Base-by-base conservation (phyloP, 129 eudicot species). In the Escallonia herrerae region DNA sequence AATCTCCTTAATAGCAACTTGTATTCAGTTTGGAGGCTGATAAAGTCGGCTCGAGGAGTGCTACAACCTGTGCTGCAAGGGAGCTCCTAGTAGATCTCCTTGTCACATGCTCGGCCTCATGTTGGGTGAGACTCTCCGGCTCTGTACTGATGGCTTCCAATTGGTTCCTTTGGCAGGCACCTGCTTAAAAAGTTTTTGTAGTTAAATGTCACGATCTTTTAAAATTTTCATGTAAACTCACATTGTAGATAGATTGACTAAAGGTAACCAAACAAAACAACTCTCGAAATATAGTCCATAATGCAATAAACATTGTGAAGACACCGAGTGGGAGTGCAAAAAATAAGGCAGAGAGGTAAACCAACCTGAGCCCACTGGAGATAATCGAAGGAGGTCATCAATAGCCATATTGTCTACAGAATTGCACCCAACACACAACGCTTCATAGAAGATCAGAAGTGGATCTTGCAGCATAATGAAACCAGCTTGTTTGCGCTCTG, bases 381-480 rank as follows among this genome's bases (percentile, higher is more conserved):
- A 45, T 33, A 49, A 59, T 5, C 9, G 83, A 66, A 65, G 55
- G 56, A 70, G 60, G 39, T 57, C 72, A 70, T 63, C 64, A 11
- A 64, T 15, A 38, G 57, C 77, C 0, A 33, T 5, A 63, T 44
- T 59, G 33, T 64, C 65, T 7, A 45, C 66, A 60, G 74, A 73
- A 58, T 47, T 62, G 63, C 81, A 51, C 57, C 97, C 95, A 41
- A 75, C 73, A 45, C 80, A 75, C 40, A 90, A 49, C 12, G 85
- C 91, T 51, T 81, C 80, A 49, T 82, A 83, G 67, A 81, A 90
- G 48, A 9, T 45, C 2, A 73, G 81, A 44, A 81, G 84, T 48
- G 97, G 91, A 66, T 90, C 97, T 65, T 77, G 79, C 63, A 77
- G 37, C 80, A 80, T 69, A 3, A 58, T 14, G 62, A 66, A 83